phyloP scores from a whole-genome alignment of 257 asterid species.

The Eucommia ulmoides region DNA sequence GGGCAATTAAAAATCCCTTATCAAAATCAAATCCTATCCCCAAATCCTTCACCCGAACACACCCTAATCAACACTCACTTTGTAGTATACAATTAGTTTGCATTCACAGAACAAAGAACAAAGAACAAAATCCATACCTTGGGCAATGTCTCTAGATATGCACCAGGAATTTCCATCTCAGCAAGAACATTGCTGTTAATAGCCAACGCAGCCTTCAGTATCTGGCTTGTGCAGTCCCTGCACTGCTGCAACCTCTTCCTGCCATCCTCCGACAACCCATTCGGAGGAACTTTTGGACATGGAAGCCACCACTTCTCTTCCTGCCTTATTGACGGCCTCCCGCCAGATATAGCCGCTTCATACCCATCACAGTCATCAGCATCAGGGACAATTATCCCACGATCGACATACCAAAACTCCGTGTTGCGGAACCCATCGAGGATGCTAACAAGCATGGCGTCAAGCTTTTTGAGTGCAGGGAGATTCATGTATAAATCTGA shows the following conservation, averaged over 20 bases:
- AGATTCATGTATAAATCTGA: slow-evolving; percentile 73
- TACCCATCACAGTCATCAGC: slow-evolving; percentile 36
- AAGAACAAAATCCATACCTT: too few relatives aligned
- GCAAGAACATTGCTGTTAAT: slow-evolving; percentile 77
- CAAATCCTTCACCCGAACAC: too few relatives aligned
- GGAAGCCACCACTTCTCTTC: slow-evolving; percentile 99
- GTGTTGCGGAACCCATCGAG: slow-evolving; percentile 78
- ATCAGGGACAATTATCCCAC: slow-evolving; percentile 48
- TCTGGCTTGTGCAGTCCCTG: slow-evolving; percentile 94
- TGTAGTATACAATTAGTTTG: too few relatives aligned
- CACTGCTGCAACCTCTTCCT: slow-evolving; percentile 90
- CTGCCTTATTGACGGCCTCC: slow-evolving; percentile 89
- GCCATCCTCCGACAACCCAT: slow-evolving; percentile 68
- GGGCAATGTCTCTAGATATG: slow-evolving; percentile 76
- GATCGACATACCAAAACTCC: slow-evolving; percentile 87
- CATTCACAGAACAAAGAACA: too few relatives aligned
- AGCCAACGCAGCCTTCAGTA: slow-evolving; percentile 91
- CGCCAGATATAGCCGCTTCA: slow-evolving; percentile 25
- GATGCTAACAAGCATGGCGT: slow-evolving; percentile 75
- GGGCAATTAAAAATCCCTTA: too few relatives aligned
- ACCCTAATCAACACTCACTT: too few relatives aligned
- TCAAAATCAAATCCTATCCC: too few relatives aligned
- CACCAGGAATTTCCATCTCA: slow-evolving; percentile 89
- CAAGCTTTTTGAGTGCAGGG: slow-evolving; percentile 98
- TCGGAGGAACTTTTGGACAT: slow-evolving; percentile 81